Base-by-base conservation (phyloP, 2,329 filamentous ascomycete species). In the Grosmannia serpens region DNA sequence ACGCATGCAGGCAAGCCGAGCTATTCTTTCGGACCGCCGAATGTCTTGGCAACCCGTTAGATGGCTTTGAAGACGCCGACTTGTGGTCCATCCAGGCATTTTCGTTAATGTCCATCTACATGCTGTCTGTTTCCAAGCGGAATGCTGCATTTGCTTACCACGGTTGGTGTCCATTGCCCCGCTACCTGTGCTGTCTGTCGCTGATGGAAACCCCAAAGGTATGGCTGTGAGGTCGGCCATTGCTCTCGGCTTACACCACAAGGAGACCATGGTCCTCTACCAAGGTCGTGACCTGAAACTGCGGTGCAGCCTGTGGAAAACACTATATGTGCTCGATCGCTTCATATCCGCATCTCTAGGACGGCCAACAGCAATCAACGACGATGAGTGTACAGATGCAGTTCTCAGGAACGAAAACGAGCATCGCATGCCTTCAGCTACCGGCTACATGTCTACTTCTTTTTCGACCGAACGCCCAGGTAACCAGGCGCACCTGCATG, bases 51-150 rank as follows among this genome's bases (percentile, higher is more conserved):
- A 72, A 77, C 52, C 70, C 73, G 1, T 67, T 73, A 1, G 68
- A 70, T 3, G 75, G 80, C 0, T 78, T 85, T 53, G 83, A 86
- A 64, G 80, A 85, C 64, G 80, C 78, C 26, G 79, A 84, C 58
- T 79, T 87, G 59, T 85, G 83, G 80, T 82, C 81, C 15, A 76
- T 87, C 53, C 83, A 87, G 65, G 82, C 82, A 2, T 70, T 86
- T 50, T 70, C 81, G 0, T 70, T 88, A 41, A 86, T 87, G 79
- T 76, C 83, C 0, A 68, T 86, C 2, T 88, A 86, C 64, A 82
- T 80, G 77, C 70, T 87, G 20, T 75, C 78, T 2, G 75, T 82
- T 17, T 83, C 82, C 1, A 84, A 80, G 67, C 74, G 82, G 20
- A 86, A 86, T 63, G 78, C 81, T 6, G 81, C 85, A 0, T 85